phyloP scores from a whole-genome alignment of 192 early-diverging fungal genomes.

The Entomortierella chlamydospora region DNA sequence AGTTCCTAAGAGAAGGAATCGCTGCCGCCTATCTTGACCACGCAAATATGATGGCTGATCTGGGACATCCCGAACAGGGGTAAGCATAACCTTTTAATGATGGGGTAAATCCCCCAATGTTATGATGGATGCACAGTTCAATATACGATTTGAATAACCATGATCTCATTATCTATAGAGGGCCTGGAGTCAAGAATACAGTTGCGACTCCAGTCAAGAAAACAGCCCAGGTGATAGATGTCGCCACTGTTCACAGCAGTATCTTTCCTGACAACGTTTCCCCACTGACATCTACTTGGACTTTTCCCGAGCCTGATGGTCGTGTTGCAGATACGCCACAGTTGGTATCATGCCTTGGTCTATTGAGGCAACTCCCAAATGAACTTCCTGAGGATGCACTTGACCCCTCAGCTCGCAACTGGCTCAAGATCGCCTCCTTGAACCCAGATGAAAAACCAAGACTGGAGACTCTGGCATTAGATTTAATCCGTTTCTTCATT shows the following conservation, averaged over 20 bases:
- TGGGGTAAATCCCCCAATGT: too few species aligned
- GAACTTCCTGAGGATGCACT: neutral
- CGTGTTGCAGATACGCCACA: neutral
- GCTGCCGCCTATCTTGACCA: slow-evolving; percentile 5
- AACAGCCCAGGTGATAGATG: neutral
- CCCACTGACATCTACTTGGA: neutral
- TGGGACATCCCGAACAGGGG: slow-evolving; percentile 4
- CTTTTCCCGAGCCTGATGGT: neutral
- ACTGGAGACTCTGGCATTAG: neutral
- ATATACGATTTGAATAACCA: neutral
- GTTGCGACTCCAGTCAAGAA: neutral
- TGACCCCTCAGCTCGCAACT: neutral
- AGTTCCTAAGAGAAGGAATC: neutral
- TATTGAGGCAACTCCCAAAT: neutral
- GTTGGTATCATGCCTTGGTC: neutral
- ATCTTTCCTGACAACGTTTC: neutral
- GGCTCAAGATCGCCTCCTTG: neutral
- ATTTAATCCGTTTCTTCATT: neutral
- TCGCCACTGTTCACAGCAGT: neutral
- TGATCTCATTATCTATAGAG: neutral
- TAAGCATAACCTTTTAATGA: neutral
- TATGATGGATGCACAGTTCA: too few species aligned
- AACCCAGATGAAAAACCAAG: slow-evolving; percentile 3
- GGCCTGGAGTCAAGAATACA: neutral
- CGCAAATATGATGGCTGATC: slow-evolving; percentile 7